Evolutionary conservation across 2,329 filamentous ascomycete species (phyloP).

Genomic region (Hypoxylon sp.): DNA sequence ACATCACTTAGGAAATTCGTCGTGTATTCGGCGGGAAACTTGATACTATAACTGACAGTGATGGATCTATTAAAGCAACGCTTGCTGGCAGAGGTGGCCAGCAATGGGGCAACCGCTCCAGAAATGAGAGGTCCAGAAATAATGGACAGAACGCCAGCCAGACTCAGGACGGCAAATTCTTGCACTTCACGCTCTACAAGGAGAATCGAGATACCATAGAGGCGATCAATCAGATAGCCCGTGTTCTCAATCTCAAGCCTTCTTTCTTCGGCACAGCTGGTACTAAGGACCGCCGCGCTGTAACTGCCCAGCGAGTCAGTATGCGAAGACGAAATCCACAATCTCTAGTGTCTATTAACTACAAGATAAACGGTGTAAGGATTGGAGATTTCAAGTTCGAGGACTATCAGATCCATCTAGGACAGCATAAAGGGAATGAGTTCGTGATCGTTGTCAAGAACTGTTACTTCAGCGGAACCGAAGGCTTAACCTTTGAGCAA

Average conservation of each 20-base stretch:
- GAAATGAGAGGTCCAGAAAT: slow-evolving; percentile 44
- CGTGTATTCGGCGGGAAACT: slow-evolving; percentile 83
- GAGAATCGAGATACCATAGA: slow-evolving; percentile 99
- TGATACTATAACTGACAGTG: slow-evolving; percentile 76
- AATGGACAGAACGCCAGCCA: slow-evolving; percentile 44
- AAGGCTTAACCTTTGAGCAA: slow-evolving; percentile 62
- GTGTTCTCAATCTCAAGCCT: slow-evolving; percentile 78
- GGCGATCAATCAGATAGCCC: slow-evolving; percentile 80
- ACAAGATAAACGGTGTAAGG: slow-evolving; percentile 70
- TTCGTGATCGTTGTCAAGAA: slow-evolving; percentile 94
- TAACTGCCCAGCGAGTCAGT: slow-evolving; percentile 86
- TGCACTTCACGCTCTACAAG: slow-evolving; percentile 95
- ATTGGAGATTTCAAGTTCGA: slow-evolving; percentile 88
- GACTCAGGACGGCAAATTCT: slow-evolving; percentile 74
- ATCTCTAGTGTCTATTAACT: slow-evolving; percentile 76
- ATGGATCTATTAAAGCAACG: slow-evolving; percentile 74
- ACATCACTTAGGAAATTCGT: slow-evolving; percentile 68
- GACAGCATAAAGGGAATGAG: slow-evolving; percentile 89
- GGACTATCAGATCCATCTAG: slow-evolving; percentile 79
- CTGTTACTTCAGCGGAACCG: slow-evolving; percentile 71
- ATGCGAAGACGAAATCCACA: slow-evolving; percentile 66
- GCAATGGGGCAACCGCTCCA: slow-evolving; percentile 50
- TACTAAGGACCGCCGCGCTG: slow-evolving; percentile 90
- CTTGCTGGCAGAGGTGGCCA: slow-evolving; percentile 43
- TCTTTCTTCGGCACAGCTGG: slow-evolving; percentile 83